Conservation (phyloP, 2,329 filamentous ascomycete genomes). For the Colletotrichum melonis region DNA sequence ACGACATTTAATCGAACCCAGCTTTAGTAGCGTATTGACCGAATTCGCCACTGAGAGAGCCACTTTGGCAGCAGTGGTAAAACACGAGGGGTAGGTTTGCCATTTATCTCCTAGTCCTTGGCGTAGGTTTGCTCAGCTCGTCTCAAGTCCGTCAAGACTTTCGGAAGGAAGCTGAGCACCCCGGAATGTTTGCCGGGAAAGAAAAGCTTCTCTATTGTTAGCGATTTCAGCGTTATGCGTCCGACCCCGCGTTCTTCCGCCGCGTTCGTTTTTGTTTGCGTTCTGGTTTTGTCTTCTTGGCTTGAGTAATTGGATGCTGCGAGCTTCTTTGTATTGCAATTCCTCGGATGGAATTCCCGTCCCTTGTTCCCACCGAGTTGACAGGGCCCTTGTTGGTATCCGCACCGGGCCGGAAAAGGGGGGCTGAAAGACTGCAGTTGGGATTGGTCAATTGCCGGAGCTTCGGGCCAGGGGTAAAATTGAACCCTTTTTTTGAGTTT, state of each 20-base stretch:
- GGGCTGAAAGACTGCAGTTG: not conserved
- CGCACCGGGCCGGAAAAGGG: conserved; percentile 26
- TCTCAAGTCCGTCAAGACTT: not conserved
- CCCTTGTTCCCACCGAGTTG: conserved; percentile 2
- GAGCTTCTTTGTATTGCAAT: not conserved
- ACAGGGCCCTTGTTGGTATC: conserved; percentile 23
- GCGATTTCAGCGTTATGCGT: no score
- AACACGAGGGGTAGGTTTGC: not conserved
- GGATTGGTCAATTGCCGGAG: conserved; percentile 26
- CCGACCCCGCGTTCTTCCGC: no score
- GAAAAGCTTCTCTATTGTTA: not conserved
- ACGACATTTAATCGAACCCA: not conserved
- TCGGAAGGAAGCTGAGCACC: not conserved
- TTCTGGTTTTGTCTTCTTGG: not conserved
- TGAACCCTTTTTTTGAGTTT: not conserved
- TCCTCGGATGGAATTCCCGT: conserved; percentile 14
- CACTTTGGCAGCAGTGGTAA: not conserved
- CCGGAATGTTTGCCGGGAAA: not conserved
- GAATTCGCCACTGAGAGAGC: no score
- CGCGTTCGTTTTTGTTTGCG: not conserved
- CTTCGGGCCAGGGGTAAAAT: conserved; percentile 12
- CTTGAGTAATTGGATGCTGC: not conserved
- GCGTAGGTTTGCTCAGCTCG: not conserved
- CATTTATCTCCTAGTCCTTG: not conserved
- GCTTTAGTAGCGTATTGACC: no score